phyloP scores from a whole-genome alignment of 108 stramenopile genomes.

The Fragilaria crotonensis region DNA sequence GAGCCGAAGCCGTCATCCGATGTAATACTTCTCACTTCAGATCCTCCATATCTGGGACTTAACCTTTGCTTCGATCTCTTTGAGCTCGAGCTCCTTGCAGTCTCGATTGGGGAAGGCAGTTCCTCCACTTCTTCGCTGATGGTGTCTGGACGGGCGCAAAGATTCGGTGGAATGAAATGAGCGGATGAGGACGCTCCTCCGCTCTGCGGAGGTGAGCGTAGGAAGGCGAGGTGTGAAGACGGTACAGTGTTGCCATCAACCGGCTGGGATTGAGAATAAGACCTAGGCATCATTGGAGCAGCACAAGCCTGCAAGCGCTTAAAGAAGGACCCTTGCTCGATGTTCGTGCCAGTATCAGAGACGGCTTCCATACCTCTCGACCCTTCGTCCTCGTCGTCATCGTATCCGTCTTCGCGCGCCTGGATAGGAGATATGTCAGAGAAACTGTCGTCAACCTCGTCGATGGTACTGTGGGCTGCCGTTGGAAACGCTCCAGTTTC shows the following conservation, averaged over 20 bases:
- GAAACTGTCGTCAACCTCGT: constrained; percentile 6
- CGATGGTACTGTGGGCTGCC: constrained; percentile 1
- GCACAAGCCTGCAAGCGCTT: constrained; percentile 49
- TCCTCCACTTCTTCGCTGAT: constrained; percentile 43
- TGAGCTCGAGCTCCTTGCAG: constrained; percentile 1
- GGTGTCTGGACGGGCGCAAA: constrained; percentile 61
- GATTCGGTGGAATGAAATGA: constrained; percentile 23
- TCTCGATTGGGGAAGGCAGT: neutral
- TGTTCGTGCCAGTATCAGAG: constrained; percentile 39
- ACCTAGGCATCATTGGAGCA: constrained; percentile 36
- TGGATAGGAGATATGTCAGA: constrained; percentile 39
- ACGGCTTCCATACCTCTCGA: neutral
- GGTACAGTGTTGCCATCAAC: constrained; percentile 24
- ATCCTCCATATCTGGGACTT: neutral
- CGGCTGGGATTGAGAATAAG: constrained; percentile 1
- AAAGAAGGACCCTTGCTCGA: constrained; percentile 36
- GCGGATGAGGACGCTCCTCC: constrained; percentile 1
- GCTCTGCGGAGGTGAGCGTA: constrained; percentile 40
- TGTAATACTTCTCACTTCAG: constrained; percentile 23
- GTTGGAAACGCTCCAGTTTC: constrained; percentile 4
- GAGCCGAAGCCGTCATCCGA: constrained; percentile 47
- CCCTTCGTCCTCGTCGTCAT: constrained; percentile 21
- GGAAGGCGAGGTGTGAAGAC: constrained; percentile 52
- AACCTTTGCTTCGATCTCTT: constrained; percentile 2
- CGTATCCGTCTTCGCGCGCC: constrained; percentile 31